Base-by-base conservation (phyloP, 2,329 filamentous ascomycete species). In the Dactylellina leptospora region DNA sequence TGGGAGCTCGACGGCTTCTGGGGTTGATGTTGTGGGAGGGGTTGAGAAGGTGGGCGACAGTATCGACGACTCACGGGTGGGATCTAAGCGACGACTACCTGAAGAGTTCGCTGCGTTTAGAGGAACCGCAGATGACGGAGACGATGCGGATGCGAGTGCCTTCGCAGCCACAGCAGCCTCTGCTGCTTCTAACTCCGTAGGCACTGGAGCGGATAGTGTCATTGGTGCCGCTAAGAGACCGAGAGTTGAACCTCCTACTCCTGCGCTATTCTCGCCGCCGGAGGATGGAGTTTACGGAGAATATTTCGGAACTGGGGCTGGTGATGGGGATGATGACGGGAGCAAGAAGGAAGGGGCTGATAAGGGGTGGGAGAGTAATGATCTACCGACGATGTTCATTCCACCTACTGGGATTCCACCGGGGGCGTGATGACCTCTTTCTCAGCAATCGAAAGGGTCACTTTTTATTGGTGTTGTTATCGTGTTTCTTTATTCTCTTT, bases 311-410 rank as follows among this genome's bases (percentile, higher is more conserved):
- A 18, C 13, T 4, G 16, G 16, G 47, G 51, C 50, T 9, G 58
- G 44, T 16, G 58, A 23, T 8, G 63, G 54, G 22, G 54, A 69
- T 10, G 58, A 50, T 28, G 58, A 71, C 16, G 58, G 50, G 25
- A 62, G 54, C 20, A 62, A 63, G 58, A 60, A 63, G 18, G 66
- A 53, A 8, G 58, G 58, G 1, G 58, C 20, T 10, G 64, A 70
- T 70, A 70, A 70, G 25, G 45, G 60, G 30, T 71, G 66, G 66
- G 66, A 71, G 33, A 71, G 58, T 60, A 71, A 71, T 54, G 66
- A 71, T 63, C 50, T 71, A 28, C 66, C 66, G 23, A 71, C 58
- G 27, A 71, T 71, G 33, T 71, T 71, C 48, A 71, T 58, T 56
- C 58, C 66, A 36, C 64, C 64, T 42, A 53, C 60, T 18, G 60